phyloP scores from a whole-genome alignment of 2,329 filamentous ascomycete species.

The Trichoderma arundinaceum region DNA sequence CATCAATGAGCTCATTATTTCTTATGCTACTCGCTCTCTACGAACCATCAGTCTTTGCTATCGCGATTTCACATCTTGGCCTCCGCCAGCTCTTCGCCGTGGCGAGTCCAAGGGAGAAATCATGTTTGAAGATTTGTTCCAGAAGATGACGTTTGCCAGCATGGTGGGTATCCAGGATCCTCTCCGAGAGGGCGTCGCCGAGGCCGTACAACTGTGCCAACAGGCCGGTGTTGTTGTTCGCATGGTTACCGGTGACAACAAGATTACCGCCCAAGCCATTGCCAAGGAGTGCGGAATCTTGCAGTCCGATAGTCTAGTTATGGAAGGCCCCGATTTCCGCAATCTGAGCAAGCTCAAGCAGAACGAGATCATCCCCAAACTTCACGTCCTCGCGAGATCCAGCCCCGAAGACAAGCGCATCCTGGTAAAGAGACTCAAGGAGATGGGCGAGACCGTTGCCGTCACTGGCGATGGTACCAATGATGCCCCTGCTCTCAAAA shows the following conservation, averaged over 20 bases:
- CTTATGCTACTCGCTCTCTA: constrained; percentile 79
- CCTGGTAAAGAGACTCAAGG: constrained; percentile 72
- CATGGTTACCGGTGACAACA: constrained; percentile 87
- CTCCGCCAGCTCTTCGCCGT: constrained; percentile 66
- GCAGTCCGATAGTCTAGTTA: constrained; percentile 68
- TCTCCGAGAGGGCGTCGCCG: constrained; percentile 73
- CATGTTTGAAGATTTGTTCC: constrained; percentile 70
- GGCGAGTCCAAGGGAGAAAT: constrained; percentile 64
- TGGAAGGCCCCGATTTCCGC: constrained; percentile 80
- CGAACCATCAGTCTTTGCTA: constrained; percentile 85
- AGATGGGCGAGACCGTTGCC: constrained; percentile 76
- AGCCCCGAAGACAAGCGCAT: constrained; percentile 79
- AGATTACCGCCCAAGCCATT: constrained; percentile 78
- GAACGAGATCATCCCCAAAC: constrained; percentile 68
- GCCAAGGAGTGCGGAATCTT: constrained; percentile 80
- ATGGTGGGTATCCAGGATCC: constrained; percentile 84
- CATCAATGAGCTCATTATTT: constrained; percentile 71
- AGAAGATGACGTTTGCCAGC: constrained; percentile 69
- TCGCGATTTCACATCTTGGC: constrained; percentile 85
- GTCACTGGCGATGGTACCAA: constrained; percentile 86
- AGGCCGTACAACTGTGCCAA: constrained; percentile 75
- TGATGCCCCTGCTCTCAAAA: constrained; percentile 80
- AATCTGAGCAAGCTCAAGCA: constrained; percentile 71
- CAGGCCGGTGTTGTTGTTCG: constrained; percentile 78
- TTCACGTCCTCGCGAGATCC: constrained; percentile 75